Evolutionary conservation across 345 rosid genomes (phyloP).

Genomic region (Cardamine resedifolia): DNA sequence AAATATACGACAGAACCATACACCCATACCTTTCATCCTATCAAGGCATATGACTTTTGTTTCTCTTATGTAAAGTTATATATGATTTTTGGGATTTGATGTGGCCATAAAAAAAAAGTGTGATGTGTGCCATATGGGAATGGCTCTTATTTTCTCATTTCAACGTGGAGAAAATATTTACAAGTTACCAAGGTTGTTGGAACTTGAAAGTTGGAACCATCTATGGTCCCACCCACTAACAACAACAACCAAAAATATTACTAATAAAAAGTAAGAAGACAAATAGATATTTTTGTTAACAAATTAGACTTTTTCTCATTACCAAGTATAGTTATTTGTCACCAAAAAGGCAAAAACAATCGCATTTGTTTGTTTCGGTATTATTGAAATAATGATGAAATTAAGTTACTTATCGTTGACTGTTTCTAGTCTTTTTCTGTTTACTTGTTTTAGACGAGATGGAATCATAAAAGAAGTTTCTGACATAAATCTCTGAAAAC

Average conservation of each 20-base stretch:
- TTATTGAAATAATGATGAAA: background rate
- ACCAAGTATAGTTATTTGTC: constrained; percentile 8
- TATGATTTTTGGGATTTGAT: constrained; percentile 14
- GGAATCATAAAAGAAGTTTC: background rate
- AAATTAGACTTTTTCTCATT: constrained; percentile 21
- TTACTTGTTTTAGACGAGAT: background rate
- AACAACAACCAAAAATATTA: constrained; percentile 17
- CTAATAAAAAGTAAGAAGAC: background rate
- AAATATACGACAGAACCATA: background rate
- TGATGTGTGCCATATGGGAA: background rate
- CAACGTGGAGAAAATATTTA: constrained; percentile 19
- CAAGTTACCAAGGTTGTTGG: constrained; percentile 23
- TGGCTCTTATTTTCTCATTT: background rate
- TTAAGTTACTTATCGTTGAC: constrained; percentile 6
- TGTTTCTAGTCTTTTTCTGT: background rate
- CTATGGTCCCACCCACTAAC: constrained; percentile 41
- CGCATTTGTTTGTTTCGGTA: background rate
- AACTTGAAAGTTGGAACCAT: constrained; percentile 21
- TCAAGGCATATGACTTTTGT: too few species aligned
- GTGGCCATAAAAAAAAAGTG: constrained; percentile 18
- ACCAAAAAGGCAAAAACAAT: constrained; percentile 6
- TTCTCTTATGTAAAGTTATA: background rate
- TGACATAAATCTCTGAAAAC: constrained; percentile 5
- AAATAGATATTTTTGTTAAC: constrained; percentile 10
- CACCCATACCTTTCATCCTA: background rate